Conservation (phyloP, 176 grass and related monocot genomes). For the Oryza punctata region DNA sequence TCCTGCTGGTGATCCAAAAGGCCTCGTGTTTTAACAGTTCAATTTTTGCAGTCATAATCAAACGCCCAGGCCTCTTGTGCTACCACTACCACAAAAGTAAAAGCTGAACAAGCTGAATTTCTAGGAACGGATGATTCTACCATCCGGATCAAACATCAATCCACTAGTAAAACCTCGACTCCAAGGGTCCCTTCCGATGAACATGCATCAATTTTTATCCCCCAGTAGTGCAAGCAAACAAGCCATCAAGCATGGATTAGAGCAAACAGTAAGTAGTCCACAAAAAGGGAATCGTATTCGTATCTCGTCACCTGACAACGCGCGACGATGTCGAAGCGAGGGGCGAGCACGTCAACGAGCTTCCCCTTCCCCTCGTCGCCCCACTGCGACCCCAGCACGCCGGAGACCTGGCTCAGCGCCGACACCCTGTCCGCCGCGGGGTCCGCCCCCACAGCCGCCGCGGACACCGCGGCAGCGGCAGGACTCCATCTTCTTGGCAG, state of each 20-base stretch:
- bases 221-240: neutral
- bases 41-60: neutral
- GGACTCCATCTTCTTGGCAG: neutral
- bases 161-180: neutral
- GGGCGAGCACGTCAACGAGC: conserved; percentile 76
- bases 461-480: conserved; percentile 32
- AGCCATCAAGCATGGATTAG: conserved; percentile 5
- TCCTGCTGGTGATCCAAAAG: neutral
- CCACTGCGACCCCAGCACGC: conserved; percentile 85
- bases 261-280: too few species aligned
- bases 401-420: conserved; percentile 69
- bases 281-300: neutral
- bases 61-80: neutral
- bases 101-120: neutral
- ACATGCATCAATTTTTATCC: neutral
- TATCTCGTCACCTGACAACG: conserved; percentile 62
- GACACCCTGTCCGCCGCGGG: conserved; percentile 48
- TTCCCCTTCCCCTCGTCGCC: conserved; percentile 92
- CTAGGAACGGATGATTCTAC: neutral
- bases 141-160: conserved; percentile 1
- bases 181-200: neutral
- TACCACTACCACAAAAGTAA: neutral
- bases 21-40: neutral
- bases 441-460: conserved; percentile 41
- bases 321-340: conserved; percentile 71